These are phyloP conservation scores for Boletellus ananiceps DNA, from an alignment of 768 basidiomycete genomes.

Conservation along the genomic window DNA sequence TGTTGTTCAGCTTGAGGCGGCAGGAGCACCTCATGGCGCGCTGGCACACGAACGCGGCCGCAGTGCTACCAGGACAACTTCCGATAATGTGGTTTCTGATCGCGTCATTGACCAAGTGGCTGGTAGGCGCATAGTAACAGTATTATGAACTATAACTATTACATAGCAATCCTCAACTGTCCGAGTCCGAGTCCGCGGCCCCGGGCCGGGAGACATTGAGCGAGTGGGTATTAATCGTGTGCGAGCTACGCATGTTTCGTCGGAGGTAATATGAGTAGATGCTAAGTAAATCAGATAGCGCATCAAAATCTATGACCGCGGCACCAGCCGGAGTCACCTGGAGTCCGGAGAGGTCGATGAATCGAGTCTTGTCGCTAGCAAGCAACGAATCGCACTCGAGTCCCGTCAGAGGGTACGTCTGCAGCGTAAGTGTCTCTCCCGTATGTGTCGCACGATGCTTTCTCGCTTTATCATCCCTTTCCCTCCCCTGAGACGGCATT, in stretches of 20 bases:
- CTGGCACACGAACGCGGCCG: too few species aligned
- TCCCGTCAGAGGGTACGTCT: not conserved
- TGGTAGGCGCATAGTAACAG: too few species aligned
- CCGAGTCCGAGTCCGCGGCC: not conserved
- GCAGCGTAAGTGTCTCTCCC: slow-evolving; percentile 11
- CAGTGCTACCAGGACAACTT: not conserved
- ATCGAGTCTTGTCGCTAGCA: not conserved
- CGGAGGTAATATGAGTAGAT: not conserved
- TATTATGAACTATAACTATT: too few species aligned
- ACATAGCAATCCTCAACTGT: not conserved
- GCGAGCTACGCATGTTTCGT: not conserved
- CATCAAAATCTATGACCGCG: too few species aligned
- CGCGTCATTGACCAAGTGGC: too few species aligned
- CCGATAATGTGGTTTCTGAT: not conserved
- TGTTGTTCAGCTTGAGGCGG: not conserved
- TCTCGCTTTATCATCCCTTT: slow-evolving; percentile 8
- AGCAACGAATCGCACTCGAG: not conserved
- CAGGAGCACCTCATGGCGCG: too few species aligned
- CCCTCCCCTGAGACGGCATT: slow-evolving; percentile 2
- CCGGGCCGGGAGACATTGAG: not conserved
- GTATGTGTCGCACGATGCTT: slow-evolving; percentile 13
- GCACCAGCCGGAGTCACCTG: too few species aligned
- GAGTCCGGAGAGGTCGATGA: not conserved
- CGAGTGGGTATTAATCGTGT: too few species aligned
- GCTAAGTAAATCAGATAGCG: not conserved